Percentiles rank a stretch among this genome's conserved stretches.
phyloP scores from a whole-genome alignment of 129 eudicot genomes.

The Dittrichia graveolens region DNA sequence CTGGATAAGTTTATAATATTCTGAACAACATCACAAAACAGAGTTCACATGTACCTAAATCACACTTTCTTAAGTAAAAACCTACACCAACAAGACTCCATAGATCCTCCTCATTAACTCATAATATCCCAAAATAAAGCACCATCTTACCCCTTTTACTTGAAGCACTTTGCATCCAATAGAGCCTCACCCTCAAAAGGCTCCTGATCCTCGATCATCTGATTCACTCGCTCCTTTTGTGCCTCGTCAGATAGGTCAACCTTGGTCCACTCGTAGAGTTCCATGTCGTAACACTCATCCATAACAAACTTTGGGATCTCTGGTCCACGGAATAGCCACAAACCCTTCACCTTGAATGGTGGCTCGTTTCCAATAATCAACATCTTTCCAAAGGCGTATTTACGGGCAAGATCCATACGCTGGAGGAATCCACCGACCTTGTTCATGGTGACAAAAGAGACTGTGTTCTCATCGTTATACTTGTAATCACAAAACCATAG shows the following conservation, averaged over 20 bases:
- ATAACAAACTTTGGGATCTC: constrained; percentile 77
- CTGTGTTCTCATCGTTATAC: constrained; percentile 88
- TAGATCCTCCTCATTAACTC: not conserved
- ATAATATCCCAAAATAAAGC: not conserved
- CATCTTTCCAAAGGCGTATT: constrained; percentile 97
- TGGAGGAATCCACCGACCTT: constrained; percentile 94
- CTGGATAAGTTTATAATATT: not conserved
- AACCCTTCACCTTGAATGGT: constrained; percentile 80
- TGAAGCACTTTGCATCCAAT: constrained; percentile 80
- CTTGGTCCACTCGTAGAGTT: constrained; percentile 74
- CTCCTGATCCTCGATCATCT: constrained; percentile 66
- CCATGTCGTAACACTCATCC: constrained; percentile 87
- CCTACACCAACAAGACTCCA: constrained; percentile 4
- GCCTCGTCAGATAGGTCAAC: constrained; percentile 72
- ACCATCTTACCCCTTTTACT: constrained; percentile 31
- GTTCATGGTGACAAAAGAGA: constrained; percentile 88
- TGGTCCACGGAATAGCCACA: constrained; percentile 84
- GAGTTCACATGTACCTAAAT: constrained; percentile 28
- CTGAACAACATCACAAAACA: constrained; percentile 18
- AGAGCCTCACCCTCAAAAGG: constrained; percentile 83
- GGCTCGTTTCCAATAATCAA: constrained; percentile 68
- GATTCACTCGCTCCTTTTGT: constrained; percentile 75
- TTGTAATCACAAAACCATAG: constrained; percentile 95
- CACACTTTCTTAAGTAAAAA: constrained; percentile 18
- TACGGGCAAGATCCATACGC: constrained; percentile 93